Conservation (phyloP, 2,329 filamentous ascomycete genomes). For the Diaporthe vexans region DNA sequence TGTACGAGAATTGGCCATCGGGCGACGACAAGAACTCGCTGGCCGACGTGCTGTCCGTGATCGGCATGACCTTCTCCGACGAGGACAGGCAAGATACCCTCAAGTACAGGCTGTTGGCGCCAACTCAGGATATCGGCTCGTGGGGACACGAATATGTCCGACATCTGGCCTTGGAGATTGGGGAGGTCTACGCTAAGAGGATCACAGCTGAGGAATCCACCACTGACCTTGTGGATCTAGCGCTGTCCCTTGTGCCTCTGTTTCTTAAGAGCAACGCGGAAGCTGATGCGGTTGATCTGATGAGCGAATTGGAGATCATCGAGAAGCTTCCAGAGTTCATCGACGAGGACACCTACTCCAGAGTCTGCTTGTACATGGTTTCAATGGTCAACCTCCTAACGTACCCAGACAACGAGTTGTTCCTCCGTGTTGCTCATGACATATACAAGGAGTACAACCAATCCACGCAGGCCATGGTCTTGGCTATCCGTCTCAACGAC, state of each 20-base stretch:
- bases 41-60: constrained; percentile 95
- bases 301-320: constrained; percentile 98
- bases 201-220: constrained; percentile 87
- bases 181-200: constrained; percentile 91
- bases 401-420: constrained; percentile 96
- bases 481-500: constrained; percentile 95
- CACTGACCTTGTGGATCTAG: constrained; percentile 87
- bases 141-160: constrained; percentile 99
- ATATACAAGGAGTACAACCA: constrained; percentile 96
- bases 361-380: constrained; percentile 98
- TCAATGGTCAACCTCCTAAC: constrained; percentile 99
- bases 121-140: constrained; percentile 91
- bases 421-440: constrained; percentile 90
- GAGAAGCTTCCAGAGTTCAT: constrained; percentile 90
- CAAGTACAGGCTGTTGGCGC: constrained; percentile 92
- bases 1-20: constrained; percentile 90
- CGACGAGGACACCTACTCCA: constrained; percentile 92
- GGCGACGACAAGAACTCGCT: constrained; percentile 89
- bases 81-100: constrained; percentile 96
- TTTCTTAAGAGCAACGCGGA: constrained; percentile 98
- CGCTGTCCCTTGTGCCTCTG: constrained; percentile 87
- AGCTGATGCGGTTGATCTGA: constrained; percentile 95
- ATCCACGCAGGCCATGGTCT: constrained; percentile 90
- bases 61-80: constrained; percentile 99
- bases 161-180: constrained; percentile 95